Conservation (phyloP, 495 filamentous ascomycete genomes). For the Margaritispora aquatica region DNA sequence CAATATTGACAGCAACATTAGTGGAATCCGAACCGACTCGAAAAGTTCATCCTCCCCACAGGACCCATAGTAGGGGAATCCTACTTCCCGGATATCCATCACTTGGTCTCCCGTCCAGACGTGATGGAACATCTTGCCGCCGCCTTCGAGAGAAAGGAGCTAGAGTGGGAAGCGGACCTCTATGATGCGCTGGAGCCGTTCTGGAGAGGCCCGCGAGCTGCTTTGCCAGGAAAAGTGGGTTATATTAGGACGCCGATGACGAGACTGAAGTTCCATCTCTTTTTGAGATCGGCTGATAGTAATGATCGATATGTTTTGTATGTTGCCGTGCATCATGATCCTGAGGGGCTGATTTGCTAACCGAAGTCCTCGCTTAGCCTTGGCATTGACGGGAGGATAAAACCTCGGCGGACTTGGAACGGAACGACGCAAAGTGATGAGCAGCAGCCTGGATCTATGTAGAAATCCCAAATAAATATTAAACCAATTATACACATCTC, state of each 20-base stretch:
- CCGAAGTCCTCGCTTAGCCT: too few species aligned
- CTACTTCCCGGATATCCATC: background rate
- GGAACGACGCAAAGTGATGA: too few species aligned
- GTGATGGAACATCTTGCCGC: background rate
- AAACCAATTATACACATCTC: too few species aligned
- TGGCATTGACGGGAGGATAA: too few species aligned
- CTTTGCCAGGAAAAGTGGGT: background rate
- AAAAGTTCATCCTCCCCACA: background rate
- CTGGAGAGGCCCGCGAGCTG: background rate
- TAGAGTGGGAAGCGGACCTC: background rate
- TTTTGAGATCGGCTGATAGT: background rate
- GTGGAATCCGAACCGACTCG: background rate
- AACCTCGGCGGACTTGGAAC: too few species aligned
- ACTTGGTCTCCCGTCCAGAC: background rate
- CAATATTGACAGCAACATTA: background rate
- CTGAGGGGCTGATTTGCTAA: too few species aligned
- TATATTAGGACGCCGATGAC: background rate
- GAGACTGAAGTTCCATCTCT: background rate
- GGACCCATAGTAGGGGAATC: background rate
- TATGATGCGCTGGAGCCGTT: background rate
- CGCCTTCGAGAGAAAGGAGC: background rate
- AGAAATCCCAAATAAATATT: too few species aligned
- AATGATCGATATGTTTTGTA: background rate
- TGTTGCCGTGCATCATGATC: too few species aligned
- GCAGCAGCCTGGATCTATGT: too few species aligned